Evolutionary conservation across 768 basidiomycete species (phyloP).

Genomic region (Boletus barrowsii): DNA sequence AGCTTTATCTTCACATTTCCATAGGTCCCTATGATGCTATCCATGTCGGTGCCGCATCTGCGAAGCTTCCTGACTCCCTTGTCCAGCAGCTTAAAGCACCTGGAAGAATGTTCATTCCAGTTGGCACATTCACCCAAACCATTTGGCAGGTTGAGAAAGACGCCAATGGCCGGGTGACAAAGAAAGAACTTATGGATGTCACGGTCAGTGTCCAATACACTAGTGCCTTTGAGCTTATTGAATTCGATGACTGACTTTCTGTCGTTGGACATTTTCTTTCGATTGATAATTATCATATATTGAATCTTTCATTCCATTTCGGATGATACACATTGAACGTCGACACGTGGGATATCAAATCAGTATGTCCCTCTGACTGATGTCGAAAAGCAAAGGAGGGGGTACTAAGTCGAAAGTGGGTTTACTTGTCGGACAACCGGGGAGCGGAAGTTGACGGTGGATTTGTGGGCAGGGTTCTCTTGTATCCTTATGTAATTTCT

Average conservation of each 20-base stretch:
- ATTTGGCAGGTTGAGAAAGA: conserved; percentile 83
- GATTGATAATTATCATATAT: background rate
- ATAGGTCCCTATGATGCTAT: conserved; percentile 76
- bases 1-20: background rate
- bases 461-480: too few species aligned
- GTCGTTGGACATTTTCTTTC: background rate
- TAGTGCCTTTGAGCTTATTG: conserved; percentile 5
- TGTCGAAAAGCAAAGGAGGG: conserved; percentile 39
- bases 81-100: conserved; percentile 75
- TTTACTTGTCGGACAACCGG: background rate
- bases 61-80: conserved; percentile 63
- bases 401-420: conserved; percentile 11
- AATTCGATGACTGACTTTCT: conserved; percentile 12
- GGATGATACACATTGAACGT: background rate
- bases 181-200: conserved; percentile 76
- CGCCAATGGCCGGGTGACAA: conserved; percentile 57
- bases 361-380: conserved; percentile 76
- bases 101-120: conserved; percentile 90
- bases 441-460: too few species aligned
- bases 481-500: too few species aligned
- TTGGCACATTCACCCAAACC: conserved; percentile 59
- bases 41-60: conserved; percentile 93
- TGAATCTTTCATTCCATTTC: background rate
- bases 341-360: background rate
- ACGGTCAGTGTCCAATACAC: conserved; percentile 45